Base-by-base conservation (phyloP, 1,139 yeast species). In the Waltiozyma sp. region DNA sequence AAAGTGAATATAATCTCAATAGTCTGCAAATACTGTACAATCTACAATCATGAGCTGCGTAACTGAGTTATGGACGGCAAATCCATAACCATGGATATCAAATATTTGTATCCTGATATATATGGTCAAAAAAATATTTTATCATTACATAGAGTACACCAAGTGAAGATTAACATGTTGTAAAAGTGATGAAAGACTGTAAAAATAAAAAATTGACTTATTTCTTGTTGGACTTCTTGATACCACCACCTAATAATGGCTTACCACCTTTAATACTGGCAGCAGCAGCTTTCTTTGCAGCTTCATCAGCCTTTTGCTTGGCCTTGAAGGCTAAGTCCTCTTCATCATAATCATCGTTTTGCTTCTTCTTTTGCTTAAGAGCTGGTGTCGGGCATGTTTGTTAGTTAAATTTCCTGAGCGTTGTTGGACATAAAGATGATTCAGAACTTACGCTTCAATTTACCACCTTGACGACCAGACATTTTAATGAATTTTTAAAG, bases 271-370 rank as follows among this genome's bases (percentile, higher is more conserved):
- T 71, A 47, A 95, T 93, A 66, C 84, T 80, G 45, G 81, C 77
- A 50, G 93, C 89, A 82, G 89, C 75, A 45, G 83, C 94, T 68
- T 89, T 88, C 66, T 80, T 80, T 38, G 96, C 95, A 60, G 83
- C 86, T 54, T 91, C 95, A 52, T 86, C 96, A 45, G 95, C 96
- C 67, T 81, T 86, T 69, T 86, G 95, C 73, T 87, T 89, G 59
- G 84, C 91, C 71, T 87, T 86, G 75, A 80, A 88, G 6, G 96
- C 96, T 31, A 72, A 47, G 53, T 88, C 96, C 46, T 88, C 96
- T 7, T 89, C 96, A 60, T 87, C 95, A 37, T 73, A 66, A 24
- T 77, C 82, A 45, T 80, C 86, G 48, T 68, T 71, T 56, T 75
- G 75, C 73, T 86, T 86, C 70, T 75, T 75, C 67, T 73, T 74